These are phyloP conservation scores for Helotiales sp. DNA, from an alignment of 2,329 filamentous ascomycete species.

Conservation along the genomic window DNA sequence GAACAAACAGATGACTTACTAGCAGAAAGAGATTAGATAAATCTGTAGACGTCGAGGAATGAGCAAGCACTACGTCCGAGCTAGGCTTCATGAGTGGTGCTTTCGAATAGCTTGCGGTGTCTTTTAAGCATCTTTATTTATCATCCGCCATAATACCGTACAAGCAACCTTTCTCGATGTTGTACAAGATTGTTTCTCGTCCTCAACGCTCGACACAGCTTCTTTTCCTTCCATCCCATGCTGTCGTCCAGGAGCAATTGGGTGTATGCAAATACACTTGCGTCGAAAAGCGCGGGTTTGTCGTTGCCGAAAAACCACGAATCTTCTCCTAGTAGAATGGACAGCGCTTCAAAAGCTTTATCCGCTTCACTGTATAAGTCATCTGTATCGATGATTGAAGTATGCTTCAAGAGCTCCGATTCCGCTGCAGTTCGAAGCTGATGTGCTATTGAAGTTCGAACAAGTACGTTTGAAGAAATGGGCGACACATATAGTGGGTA, in stretches of 20 bases:
- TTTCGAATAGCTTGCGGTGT: not conserved
- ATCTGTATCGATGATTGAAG: slow-evolving; percentile 54
- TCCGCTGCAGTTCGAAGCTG: slow-evolving; percentile 74
- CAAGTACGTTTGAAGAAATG: slow-evolving; percentile 57
- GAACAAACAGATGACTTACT: not conserved
- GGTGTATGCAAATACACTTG: slow-evolving; percentile 86
- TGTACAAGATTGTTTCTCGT: slow-evolving; percentile 61
- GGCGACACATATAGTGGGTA: slow-evolving; percentile 71
- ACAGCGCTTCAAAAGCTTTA: slow-evolving; percentile 63
- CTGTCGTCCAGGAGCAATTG: slow-evolving; percentile 70
- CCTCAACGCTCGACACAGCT: slow-evolving; percentile 56
- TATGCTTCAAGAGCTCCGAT: slow-evolving; percentile 68
- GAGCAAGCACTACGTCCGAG: not conserved
- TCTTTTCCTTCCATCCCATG: slow-evolving; percentile 59
- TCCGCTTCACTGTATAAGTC: slow-evolving; percentile 60
- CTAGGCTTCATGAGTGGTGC: not conserved
- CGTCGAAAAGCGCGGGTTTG: slow-evolving; percentile 76
- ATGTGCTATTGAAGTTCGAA: slow-evolving; percentile 61
- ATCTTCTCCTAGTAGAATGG: slow-evolving; percentile 55
- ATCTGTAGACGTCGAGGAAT: not conserved
- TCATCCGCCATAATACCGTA: slow-evolving; percentile 32
- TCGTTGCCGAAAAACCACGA: slow-evolving; percentile 58
- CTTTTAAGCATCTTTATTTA: not conserved
- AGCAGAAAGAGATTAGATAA: no score
- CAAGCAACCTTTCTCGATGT: slow-evolving; percentile 61